Percentiles rank a stretch among this genome's conserved stretches.
phyloP scores from a whole-genome alignment of 176 grass and related monocot species.

The Avena atlantica region DNA sequence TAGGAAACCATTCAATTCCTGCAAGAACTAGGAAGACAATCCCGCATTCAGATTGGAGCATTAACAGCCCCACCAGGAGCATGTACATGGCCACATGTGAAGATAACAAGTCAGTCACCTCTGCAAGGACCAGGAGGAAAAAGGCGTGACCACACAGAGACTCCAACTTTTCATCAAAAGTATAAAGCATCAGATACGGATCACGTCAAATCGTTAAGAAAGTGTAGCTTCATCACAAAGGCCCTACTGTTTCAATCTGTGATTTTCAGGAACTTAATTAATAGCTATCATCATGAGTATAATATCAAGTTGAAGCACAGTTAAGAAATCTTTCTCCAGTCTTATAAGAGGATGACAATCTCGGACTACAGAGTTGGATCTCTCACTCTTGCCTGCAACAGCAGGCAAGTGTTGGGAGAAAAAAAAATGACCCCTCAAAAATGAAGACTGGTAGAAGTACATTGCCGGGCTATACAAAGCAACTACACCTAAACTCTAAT shows the following conservation, averaged over 20 bases:
- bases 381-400: constrained; percentile 29
- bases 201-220: constrained; percentile 30
- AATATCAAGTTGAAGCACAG: constrained; percentile 17
- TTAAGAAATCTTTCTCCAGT: constrained; percentile 32
- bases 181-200: constrained; percentile 43
- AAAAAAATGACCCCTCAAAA: constrained; percentile 39
- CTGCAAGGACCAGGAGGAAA: not conserved
- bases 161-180: constrained; percentile 35
- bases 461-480: constrained; percentile 47
- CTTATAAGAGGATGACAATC: constrained; percentile 42
- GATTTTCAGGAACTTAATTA: constrained; percentile 14
- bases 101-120: constrained; percentile 6
- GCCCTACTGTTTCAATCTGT: constrained; percentile 10
- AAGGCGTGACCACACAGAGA: constrained; percentile 5
- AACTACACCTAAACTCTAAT: constrained; percentile 46
- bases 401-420: constrained; percentile 32
- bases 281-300: constrained; percentile 23
- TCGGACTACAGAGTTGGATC: constrained; percentile 36
- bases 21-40: not conserved
- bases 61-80: not conserved
- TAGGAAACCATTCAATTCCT: not conserved
- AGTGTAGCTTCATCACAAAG: constrained; percentile 7
- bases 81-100: not conserved
- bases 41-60: not conserved
- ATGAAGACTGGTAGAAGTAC: constrained; percentile 25